These are phyloP conservation scores for Gardenia jasminoides DNA, from an alignment of 257 asterid genomes.

Conservation along the genomic window DNA sequence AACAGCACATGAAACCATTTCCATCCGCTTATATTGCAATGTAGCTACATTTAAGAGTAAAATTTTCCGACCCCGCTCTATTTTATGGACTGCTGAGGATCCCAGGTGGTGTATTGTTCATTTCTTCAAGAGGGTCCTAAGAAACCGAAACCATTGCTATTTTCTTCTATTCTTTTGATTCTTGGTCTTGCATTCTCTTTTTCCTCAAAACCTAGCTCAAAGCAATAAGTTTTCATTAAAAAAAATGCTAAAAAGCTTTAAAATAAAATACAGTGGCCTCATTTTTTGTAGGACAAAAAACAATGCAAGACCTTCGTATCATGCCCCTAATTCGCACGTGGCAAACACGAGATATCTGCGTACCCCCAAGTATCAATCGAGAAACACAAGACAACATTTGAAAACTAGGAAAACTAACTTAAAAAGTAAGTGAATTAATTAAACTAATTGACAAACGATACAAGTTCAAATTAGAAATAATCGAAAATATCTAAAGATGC, in stretches of 20 bases:
- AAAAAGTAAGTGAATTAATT: no score
- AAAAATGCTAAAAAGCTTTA: background rate
- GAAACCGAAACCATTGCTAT: no score
- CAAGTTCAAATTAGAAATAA: no score
- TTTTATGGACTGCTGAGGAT: background rate
- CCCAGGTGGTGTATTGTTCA: background rate
- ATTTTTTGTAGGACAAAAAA: background rate
- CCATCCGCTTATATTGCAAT: background rate
- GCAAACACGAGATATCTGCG: no score
- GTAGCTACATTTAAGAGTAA: background rate
- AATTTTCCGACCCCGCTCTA: no score
- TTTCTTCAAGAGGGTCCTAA: no score
- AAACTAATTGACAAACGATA: no score
- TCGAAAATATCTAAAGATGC: no score
- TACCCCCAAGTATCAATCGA: no score
- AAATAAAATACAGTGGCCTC: background rate
- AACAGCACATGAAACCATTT: background rate
- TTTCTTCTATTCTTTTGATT: background rate
- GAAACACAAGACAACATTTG: no score
- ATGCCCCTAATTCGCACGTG: no score
- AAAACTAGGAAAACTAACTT: no score
- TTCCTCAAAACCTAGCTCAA: background rate
- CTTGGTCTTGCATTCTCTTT: background rate
- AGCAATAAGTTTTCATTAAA: background rate
- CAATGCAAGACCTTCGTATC: background rate